Percentiles rank a stretch among this genome's conserved stretches.
These are phyloP conservation scores for Pichia occidentalis DNA, from an alignment of 805 yeast species.

Conservation along the genomic window DNA sequence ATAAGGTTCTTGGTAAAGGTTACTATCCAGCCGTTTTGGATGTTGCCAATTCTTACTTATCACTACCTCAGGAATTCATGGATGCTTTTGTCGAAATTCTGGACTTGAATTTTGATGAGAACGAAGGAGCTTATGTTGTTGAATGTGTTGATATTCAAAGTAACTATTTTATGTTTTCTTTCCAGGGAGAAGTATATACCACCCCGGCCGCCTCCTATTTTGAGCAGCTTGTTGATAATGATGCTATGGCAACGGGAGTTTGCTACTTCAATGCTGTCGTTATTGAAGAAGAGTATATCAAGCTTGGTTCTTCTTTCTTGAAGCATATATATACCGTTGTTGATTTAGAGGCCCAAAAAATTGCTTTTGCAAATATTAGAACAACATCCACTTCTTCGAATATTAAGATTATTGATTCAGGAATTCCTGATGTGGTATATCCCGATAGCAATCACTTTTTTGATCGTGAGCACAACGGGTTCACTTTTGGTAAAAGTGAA, in stretches of 20 bases:
- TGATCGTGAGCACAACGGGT: background rate
- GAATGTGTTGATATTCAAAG: conserved; percentile 30
- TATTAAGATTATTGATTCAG: conserved; percentile 35
- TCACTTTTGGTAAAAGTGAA: background rate
- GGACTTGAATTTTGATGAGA: conserved; percentile 34
- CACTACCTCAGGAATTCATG: conserved; percentile 31
- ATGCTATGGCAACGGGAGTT: conserved; percentile 14
- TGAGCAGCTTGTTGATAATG: conserved; percentile 7
- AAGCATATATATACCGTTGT: conserved; percentile 42
- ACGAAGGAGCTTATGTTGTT: conserved; percentile 37
- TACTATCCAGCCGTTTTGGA: conserved; percentile 36
- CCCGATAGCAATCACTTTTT: background rate
- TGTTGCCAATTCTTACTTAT: conserved; percentile 44
- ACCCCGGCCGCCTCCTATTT: conserved; percentile 34
- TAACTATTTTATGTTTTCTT: conserved; percentile 33
- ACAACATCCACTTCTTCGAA: conserved; percentile 27
- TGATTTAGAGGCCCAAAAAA: conserved; percentile 38
- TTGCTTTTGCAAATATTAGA: conserved; percentile 41
- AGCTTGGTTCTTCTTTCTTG: conserved; percentile 43
- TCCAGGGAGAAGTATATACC: conserved; percentile 44
- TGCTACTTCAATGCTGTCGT: conserved; percentile 35
- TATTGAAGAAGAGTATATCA: conserved; percentile 25
- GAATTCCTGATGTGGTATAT: background rate
- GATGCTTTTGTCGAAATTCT: conserved; percentile 23
- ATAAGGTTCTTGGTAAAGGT: conserved; percentile 2